Evolutionary conservation across 2,329 filamentous ascomycete species (phyloP).

Genomic region (Gyromitra esculenta): DNA sequence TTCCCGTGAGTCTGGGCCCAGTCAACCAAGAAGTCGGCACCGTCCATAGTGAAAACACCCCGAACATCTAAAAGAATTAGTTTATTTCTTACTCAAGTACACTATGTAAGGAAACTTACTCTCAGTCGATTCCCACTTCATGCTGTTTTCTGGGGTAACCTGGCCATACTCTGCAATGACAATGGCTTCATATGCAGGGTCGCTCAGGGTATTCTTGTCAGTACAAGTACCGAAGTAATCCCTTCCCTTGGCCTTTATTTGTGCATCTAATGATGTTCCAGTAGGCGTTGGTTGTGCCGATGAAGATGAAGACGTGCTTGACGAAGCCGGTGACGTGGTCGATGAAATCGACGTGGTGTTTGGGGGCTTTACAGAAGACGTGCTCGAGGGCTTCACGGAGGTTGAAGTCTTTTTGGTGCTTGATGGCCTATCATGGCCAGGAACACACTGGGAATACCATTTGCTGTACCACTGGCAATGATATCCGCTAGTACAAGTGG

Average conservation of each 20-base stretch:
- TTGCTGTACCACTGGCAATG: conserved; percentile 62
- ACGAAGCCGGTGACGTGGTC: background rate
- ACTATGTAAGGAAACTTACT: conserved; percentile 28
- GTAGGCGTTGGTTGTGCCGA: background rate
- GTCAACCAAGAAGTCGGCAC: conserved; percentile 69
- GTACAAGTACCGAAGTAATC: conserved; percentile 50
- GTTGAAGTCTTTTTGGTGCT: conserved; percentile 18
- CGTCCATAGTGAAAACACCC: conserved; percentile 67
- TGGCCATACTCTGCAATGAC: conserved; percentile 72
- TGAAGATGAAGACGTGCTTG: conserved; percentile 2
- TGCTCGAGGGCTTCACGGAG: background rate
- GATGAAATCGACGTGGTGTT: background rate
- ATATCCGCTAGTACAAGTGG: conserved; percentile 60
- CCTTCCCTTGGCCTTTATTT: conserved; percentile 59
- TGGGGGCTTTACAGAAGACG: too few relatives aligned
- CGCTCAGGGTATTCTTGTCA: conserved; percentile 63
- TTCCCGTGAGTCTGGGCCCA: conserved; percentile 69
- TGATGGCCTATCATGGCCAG: conserved; percentile 5
- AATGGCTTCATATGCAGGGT: conserved; percentile 66
- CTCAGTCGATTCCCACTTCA: conserved; percentile 74
- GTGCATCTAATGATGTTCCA: conserved; percentile 21
- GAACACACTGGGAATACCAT: conserved; percentile 64
- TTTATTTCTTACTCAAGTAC: background rate
- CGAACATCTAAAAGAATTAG: conserved; percentile 53
- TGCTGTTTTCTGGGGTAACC: conserved; percentile 74